These are phyloP conservation scores for Myxozyma kluyveri DNA, from an alignment of 805 yeast species.

Conservation along the genomic window DNA sequence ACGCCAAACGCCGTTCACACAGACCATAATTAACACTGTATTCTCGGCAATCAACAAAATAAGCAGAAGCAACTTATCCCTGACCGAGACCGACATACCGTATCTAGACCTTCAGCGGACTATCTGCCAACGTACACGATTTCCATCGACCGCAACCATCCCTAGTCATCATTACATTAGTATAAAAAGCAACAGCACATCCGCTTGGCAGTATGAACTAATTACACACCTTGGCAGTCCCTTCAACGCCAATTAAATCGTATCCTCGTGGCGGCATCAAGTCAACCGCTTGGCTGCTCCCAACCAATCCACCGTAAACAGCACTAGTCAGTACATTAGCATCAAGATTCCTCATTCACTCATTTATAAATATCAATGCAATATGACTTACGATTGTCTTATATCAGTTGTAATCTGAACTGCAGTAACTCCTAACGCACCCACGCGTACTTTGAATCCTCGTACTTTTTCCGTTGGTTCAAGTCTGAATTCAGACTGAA, in stretches of 20 bases:
- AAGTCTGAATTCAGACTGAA: conserved; percentile 54
- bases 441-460: conserved; percentile 65
- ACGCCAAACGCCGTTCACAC: too few relatives aligned
- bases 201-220: too few relatives aligned
- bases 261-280: conserved; percentile 65
- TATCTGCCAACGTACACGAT: conserved; percentile 14
- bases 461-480: conserved; percentile 56
- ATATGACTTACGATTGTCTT: conserved; percentile 21
- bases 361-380: conserved; percentile 41
- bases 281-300: conserved; percentile 62
- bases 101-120: too few relatives aligned
- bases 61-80: too few relatives aligned
- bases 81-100: too few relatives aligned
- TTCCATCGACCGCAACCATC: conserved; percentile 13
- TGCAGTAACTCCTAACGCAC: conserved; percentile 91
- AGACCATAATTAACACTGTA: too few relatives aligned
- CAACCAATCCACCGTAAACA: conserved; percentile 60
- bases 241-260: conserved; percentile 66
- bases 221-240: conserved; percentile 51
- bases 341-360: too few relatives aligned
- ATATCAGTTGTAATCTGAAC: conserved; percentile 61
- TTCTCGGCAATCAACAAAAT: too few relatives aligned
- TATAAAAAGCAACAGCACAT: too few relatives aligned
- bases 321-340: conserved; percentile 42
- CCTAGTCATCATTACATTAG: too few relatives aligned